Base-by-base conservation (phyloP, 78 protist genomes). In the Dictyostelium citrinum region DNA sequence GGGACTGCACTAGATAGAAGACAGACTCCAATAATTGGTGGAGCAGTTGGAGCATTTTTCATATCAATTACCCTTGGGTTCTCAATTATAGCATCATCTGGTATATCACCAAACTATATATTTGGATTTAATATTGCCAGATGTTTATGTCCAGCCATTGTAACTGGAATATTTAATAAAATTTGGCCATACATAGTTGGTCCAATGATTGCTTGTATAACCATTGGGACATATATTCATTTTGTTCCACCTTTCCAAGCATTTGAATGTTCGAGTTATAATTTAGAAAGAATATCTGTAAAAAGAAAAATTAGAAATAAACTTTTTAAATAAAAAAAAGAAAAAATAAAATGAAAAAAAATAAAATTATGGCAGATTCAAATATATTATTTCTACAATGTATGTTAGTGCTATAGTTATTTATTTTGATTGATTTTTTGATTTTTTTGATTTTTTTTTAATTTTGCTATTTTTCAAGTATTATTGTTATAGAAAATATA, bases 151-250 rank as follows among this genome's bases (percentile, higher is more conserved):
- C 79, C 79, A 1, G 79, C 79, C 1, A 37, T 72, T 37, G 79
- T 72, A 37, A 33, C 37, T 29, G 55, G 46, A 10, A 20, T 37
- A 16, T 72, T 31, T 8, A 37, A 29, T 31, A 31, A 37, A 29
- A 51, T 74, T 55, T 84, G 91, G 91, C 41, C 68, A 31, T 84
- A 46, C 75, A 29, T 84, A 10, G 91, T 84, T 14, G 91, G 83
- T 20, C 83, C 91, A 0, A 29, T 84, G 2, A 51, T 74, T 4
- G 82, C 91, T 1, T n/a, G 39, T 24, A 33, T 75, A 11, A 17
- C 75, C 8, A 55, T 84, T 58, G 31, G 77, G 0, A 10, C 64
- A 2, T 29, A 45, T 3, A 39, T 75, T 27, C 79, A 72, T 33
- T 16, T 72, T 0, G 79, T 72, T 14, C 79, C 79, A 72, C 79